phyloP scores from a whole-genome alignment of 345 rosid species.

The Hibiscus syriacus region DNA sequence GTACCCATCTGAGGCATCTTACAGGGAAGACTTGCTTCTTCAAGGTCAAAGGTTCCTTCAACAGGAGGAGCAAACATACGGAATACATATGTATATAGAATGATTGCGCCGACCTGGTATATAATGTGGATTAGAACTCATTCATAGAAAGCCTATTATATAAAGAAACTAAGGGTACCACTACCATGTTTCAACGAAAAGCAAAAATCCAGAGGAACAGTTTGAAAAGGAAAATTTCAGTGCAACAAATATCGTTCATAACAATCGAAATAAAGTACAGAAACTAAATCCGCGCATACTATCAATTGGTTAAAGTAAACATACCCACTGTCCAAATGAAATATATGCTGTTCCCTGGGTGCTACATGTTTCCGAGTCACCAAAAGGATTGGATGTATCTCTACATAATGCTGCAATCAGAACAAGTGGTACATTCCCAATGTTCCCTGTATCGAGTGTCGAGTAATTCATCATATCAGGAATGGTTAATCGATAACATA shows the following conservation, averaged over 20 bases:
- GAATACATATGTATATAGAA: slow-evolving; percentile 91
- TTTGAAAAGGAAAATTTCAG: neutral
- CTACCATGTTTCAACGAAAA: neutral
- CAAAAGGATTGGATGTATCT: slow-evolving; percentile 81
- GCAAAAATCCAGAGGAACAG: neutral
- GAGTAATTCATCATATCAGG: neutral
- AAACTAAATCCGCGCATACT: neutral
- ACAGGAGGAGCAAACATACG: slow-evolving; percentile 92
- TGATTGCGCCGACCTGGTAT: slow-evolving; percentile 92
- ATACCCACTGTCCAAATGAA: slow-evolving; percentile 98
- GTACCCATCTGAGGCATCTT: slow-evolving; percentile 40
- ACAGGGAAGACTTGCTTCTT: slow-evolving; percentile 43
- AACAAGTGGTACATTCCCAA: slow-evolving; percentile 98
- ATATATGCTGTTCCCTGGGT: slow-evolving; percentile 92
- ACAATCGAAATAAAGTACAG: neutral
- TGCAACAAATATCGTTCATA: neutral
- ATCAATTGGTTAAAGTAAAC: slow-evolving; percentile 12
- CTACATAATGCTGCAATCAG: slow-evolving; percentile 86
- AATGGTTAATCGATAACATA: neutral
- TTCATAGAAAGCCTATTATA: neutral
- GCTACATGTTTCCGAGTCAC: slow-evolving; percentile 69
- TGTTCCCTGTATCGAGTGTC: slow-evolving; percentile 60
- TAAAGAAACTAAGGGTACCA: neutral
- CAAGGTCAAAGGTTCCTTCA: slow-evolving; percentile 73
- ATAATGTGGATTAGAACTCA: slow-evolving; percentile 18